Conservation (phyloP, 495 filamentous ascomycete species). For the Letharia lupina region DNA sequence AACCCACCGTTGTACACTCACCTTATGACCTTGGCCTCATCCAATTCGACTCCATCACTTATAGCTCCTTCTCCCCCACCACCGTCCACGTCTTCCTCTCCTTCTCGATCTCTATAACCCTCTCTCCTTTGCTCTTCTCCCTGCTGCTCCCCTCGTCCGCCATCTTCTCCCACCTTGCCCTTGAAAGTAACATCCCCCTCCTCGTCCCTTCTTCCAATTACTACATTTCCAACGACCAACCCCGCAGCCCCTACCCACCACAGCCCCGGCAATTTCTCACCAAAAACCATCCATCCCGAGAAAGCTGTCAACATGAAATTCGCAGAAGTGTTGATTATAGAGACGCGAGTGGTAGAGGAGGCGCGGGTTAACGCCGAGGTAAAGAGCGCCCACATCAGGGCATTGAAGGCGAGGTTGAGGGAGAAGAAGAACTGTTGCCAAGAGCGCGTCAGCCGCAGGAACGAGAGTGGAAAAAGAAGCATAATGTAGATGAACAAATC, state of each 20-base stretch:
- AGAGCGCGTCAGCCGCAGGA: background rate
- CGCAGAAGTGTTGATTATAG: constrained; percentile 82
- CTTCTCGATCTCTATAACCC: constrained; percentile 23
- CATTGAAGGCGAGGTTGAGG: constrained; percentile 83
- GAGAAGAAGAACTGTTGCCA: constrained; percentile 64
- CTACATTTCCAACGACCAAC: constrained; percentile 82
- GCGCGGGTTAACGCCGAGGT: constrained; percentile 75
- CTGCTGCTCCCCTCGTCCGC: constrained; percentile 2
- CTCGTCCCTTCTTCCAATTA: constrained; percentile 77
- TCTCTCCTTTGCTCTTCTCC: constrained; percentile 18
- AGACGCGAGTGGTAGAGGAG: constrained; percentile 79
- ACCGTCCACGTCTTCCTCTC: constrained; percentile 17
- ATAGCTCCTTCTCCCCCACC: constrained; percentile 12
- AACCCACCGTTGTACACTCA: background rate
- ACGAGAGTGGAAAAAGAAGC: background rate
- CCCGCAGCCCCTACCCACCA: constrained; percentile 86
- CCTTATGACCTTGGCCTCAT: constrained; percentile 1
- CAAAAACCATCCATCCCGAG: constrained; percentile 67
- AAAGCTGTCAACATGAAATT: constrained; percentile 91
- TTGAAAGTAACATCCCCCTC: constrained; percentile 10
- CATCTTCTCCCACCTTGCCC: background rate
- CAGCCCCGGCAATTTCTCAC: constrained; percentile 60
- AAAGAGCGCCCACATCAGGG: constrained; percentile 86
- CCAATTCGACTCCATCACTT: constrained; percentile 18
- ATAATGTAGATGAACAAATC: background rate